Base-by-base conservation (phyloP, 2,329 filamentous ascomycete species). In the Ceratocystis ficicola region DNA sequence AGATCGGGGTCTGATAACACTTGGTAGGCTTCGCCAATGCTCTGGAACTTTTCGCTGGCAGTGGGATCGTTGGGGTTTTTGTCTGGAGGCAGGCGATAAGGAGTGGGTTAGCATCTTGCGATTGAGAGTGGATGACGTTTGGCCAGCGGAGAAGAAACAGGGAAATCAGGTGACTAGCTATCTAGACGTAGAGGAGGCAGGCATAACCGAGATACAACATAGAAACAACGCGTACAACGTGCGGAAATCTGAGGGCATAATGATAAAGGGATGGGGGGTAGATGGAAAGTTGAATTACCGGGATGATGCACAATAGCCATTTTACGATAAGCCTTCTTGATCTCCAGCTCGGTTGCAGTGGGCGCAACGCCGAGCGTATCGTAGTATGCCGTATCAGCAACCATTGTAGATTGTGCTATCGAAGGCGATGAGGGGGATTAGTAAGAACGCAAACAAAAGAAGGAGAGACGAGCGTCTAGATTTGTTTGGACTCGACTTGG, bases 31-130 rank as follows among this genome's bases (percentile, higher is more conserved):
- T 87, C 84, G 71, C 84, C 84, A 72, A 95, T 92, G 68, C 84
- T 86, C 78, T 99, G 94, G 77, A 99, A 99, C 76, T 92, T 93
- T 73, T 86, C 89, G 77, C 96, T 90, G 46, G 94, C 94, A 28
- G 88, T 90, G 70, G 94, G 92, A 75, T 99, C 94, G 73, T 92
- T 90, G 67, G 93, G 94, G 77, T 99, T 99, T 81, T 99, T 99
- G 79, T 99, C 94, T 90, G 73, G 66, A 10, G 12, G 52, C 44
- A 68, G 67, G 44, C 12, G 30, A n/a, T 1, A 12, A 41, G 36
- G 44, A 41, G 28, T 2, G 32, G 12, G 57, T 66, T 68, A 66
- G 67, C 46, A 30, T 44, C 15, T 41, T 41, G 36, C 36, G 3
- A 15, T 15, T 15, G 36, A 15, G 4, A 4, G 12, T 15, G 36